Evolutionary conservation across 352 stramenopile genomes (phyloP).

Genomic region (Thalassiosira mediterranea): DNA sequence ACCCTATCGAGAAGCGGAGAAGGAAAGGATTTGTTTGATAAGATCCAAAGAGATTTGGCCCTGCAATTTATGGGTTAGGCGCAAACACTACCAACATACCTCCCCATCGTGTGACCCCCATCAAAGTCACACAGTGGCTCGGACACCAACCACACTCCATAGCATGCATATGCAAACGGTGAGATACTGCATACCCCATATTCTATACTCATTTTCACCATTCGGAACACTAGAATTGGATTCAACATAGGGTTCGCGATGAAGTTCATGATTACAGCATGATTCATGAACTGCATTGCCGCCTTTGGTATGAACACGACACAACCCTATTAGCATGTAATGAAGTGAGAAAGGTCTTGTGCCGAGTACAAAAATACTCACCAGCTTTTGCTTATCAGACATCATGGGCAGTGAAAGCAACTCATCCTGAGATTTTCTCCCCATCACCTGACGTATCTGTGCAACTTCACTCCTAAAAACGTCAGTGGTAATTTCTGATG

Average conservation of each 20-base stretch:
- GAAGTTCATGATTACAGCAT: conserved; percentile 27
- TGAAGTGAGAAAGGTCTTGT: no score
- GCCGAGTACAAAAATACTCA: no score
- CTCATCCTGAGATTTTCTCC: conserved; percentile 22
- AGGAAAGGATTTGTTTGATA: no score
- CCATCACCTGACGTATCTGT: conserved; percentile 20
- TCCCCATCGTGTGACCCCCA: conserved; percentile 38
- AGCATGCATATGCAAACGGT: conserved; percentile 37
- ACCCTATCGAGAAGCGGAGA: conserved; percentile 50
- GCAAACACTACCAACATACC: no score
- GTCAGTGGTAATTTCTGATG: conserved; percentile 20
- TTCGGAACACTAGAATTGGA: conserved; percentile 49
- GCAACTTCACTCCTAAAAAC: conserved; percentile 20
- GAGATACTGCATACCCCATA: conserved; percentile 51
- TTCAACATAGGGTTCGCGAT: conserved; percentile 37
- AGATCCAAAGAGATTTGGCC: no score
- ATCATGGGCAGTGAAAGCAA: conserved; percentile 46
- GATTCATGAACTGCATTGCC: conserved; percentile 54
- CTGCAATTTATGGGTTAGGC: no score
- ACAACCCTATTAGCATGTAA: neutral
- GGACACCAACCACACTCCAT: conserved; percentile 32
- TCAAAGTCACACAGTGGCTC: conserved; percentile 25
- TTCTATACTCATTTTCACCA: conserved; percentile 51
- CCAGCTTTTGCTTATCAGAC: conserved; percentile 25
- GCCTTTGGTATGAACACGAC: conserved; percentile 9